These are phyloP conservation scores for Annulohypoxylon moriforme DNA, from an alignment of 495 filamentous ascomycete genomes.

Conservation along the genomic window DNA sequence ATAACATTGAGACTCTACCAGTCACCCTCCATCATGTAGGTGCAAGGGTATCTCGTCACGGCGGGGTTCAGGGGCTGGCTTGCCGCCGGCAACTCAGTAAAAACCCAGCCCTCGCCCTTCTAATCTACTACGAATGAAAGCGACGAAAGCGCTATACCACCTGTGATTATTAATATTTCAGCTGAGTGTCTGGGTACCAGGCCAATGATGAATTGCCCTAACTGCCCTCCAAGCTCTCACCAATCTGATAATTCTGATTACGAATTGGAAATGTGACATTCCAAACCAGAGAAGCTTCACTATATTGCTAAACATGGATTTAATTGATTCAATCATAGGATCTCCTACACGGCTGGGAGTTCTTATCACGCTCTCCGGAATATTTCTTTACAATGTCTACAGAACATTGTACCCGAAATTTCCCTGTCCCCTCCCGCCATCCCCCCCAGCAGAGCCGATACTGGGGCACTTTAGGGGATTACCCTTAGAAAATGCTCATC, in stretches of 20 bases:
- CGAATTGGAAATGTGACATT: background rate
- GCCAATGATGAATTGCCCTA: background rate
- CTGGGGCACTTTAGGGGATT: constrained; percentile 56
- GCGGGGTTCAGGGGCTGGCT: background rate
- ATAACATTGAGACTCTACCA: background rate
- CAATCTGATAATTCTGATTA: background rate
- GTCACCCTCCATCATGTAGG: background rate
- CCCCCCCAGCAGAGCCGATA: constrained; percentile 54
- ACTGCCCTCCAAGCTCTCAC: background rate
- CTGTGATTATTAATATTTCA: background rate
- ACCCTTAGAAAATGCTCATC: constrained; percentile 54
- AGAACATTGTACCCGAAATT: constrained; percentile 23
- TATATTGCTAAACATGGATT: constrained; percentile 23
- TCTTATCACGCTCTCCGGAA: background rate
- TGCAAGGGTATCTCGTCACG: background rate
- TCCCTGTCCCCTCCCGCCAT: constrained; percentile 53
- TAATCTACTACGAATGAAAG: background rate
- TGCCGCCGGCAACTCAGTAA: background rate
- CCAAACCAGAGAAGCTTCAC: background rate
- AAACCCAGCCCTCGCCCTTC: background rate
- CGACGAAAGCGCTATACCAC: background rate
- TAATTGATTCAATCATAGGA: constrained; percentile 13
- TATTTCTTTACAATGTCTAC: constrained; percentile 16
- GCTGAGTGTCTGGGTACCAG: too few relatives aligned
- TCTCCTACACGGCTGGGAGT: constrained; percentile 23